Conservation (phyloP, 495 filamentous ascomycete genomes). For the Lophiotrema nucula region DNA sequence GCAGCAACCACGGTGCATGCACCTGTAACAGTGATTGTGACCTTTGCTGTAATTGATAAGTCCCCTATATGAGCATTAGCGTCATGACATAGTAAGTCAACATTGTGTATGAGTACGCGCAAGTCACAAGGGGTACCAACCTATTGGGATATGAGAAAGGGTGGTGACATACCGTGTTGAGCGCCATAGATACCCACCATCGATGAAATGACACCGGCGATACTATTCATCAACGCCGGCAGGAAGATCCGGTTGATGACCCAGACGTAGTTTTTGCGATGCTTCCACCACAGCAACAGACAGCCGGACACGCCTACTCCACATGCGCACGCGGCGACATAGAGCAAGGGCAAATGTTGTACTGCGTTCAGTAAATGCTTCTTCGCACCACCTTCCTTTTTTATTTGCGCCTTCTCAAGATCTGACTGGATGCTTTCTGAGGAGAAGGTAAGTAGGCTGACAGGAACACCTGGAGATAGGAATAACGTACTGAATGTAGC, state of each 20-base stretch:
- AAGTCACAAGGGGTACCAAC: too few relatives aligned
- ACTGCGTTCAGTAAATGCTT: constrained; percentile 6
- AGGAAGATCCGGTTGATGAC: constrained; percentile 47
- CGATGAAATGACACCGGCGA: constrained; percentile 51
- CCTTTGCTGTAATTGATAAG: constrained; percentile 43
- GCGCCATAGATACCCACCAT: constrained; percentile 51
- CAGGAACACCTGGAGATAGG: too few relatives aligned
- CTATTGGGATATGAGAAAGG: constrained; percentile 9
- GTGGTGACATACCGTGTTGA: constrained; percentile 43
- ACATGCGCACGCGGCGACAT: constrained; percentile 14
- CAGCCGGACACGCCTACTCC: constrained; percentile 11
- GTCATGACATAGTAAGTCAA: background rate
- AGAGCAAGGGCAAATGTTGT: constrained; percentile 8
- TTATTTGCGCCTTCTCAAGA: constrained; percentile 44
- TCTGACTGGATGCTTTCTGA: too few relatives aligned
- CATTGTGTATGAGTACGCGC: too few relatives aligned
- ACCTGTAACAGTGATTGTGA: constrained; percentile 39
- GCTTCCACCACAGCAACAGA: constrained; percentile 33
- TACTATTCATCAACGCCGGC: constrained; percentile 42
- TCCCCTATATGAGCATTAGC: constrained; percentile 5
- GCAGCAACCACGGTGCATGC: constrained; percentile 18
- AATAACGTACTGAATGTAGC: constrained; percentile 41
- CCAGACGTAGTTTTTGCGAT: constrained; percentile 48
- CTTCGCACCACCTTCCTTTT: constrained; percentile 41
- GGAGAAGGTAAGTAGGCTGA: too few relatives aligned